Evolutionary conservation across 306 rosid genomes (phyloP).

Genomic region (Vicia villosa): DNA sequence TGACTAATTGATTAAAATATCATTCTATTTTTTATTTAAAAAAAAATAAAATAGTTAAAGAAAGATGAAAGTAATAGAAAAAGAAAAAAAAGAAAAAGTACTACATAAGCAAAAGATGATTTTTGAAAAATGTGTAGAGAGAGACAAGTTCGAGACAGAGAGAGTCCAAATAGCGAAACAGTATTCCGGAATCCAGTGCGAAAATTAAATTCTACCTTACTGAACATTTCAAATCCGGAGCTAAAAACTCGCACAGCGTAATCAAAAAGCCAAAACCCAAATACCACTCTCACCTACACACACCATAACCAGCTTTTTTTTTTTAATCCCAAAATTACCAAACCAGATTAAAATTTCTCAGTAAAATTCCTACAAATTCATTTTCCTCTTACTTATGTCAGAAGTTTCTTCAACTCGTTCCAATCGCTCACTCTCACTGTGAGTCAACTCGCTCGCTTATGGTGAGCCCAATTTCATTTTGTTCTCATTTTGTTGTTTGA

Average conservation of each 20-base stretch:
- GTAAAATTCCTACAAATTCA: slow-evolving; percentile 21
- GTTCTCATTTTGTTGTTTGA: slow-evolving; percentile 17
- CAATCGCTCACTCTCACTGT: slow-evolving; percentile 40
- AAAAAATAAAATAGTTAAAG: no score
- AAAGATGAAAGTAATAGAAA: no score
- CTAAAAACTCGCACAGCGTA: slow-evolving; percentile 46
- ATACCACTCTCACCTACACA: slow-evolving; percentile 32
- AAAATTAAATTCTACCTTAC: slow-evolving; percentile 29
- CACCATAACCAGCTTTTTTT: background rate
- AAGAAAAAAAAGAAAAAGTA: no score
- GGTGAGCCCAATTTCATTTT: slow-evolving; percentile 54
- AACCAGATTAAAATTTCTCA: background rate
- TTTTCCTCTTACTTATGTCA: slow-evolving; percentile 30
- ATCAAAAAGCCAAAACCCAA: slow-evolving; percentile 59
- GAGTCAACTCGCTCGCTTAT: slow-evolving; percentile 62
- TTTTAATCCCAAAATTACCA: background rate
- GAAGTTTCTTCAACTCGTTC: slow-evolving; percentile 40
- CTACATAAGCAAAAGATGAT: background rate
- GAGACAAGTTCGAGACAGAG: slow-evolving; percentile 3
- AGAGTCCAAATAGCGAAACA: slow-evolving; percentile 21
- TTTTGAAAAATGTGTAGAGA: slow-evolving; percentile 16
- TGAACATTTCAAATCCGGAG: slow-evolving; percentile 44
- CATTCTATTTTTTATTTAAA: no score
- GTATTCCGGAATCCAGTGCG: slow-evolving; percentile 49
- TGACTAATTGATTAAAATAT: no score